Conservation (phyloP, 2,329 filamentous ascomycete genomes). For the Hypoxylon rubiginosum region DNA sequence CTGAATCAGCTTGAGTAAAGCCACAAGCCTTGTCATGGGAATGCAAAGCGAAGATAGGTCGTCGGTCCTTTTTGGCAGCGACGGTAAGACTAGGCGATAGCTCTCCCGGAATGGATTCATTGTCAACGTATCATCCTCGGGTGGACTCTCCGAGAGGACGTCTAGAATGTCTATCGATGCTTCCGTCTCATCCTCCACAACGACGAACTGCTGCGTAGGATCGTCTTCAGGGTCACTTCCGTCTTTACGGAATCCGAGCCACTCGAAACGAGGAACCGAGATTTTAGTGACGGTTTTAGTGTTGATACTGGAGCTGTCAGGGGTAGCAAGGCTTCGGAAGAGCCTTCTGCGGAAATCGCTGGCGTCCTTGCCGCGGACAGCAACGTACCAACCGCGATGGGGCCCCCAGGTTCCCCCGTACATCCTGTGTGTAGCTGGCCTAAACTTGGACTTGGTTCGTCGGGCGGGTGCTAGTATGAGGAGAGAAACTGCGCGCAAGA, state of each 20-base stretch:
- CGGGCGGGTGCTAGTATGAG: not conserved
- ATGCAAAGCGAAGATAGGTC: slow-evolving; percentile 19
- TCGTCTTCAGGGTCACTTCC: slow-evolving; percentile 6
- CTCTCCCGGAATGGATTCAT: slow-evolving; percentile 23
- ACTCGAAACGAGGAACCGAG: slow-evolving; percentile 19
- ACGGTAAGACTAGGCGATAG: slow-evolving; percentile 19
- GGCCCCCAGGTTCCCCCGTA: slow-evolving; percentile 22
- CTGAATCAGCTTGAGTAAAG: slow-evolving; percentile 9
- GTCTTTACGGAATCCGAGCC: slow-evolving; percentile 2
- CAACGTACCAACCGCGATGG: slow-evolving; percentile 13
- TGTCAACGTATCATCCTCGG: slow-evolving; percentile 1
- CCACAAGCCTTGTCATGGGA: slow-evolving; percentile 8
- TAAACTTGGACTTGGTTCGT: not conserved
- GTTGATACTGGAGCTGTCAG: slow-evolving; percentile 1
- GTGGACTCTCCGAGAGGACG: slow-evolving; percentile 22
- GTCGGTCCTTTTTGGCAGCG: slow-evolving; percentile 13
- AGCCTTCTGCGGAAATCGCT: slow-evolving; percentile 28
- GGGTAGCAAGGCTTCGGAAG: slow-evolving; percentile 32
- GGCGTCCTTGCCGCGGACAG: slow-evolving; percentile 12
- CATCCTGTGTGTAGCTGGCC: not conserved
- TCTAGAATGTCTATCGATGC: slow-evolving; percentile 29
- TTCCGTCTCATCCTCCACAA: slow-evolving; percentile 25
- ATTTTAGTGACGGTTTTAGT: slow-evolving; percentile 10
- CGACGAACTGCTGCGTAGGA: slow-evolving; percentile 6
- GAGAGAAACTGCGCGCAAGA: slow-evolving; percentile 20